Percentiles rank a stretch among this genome's conserved stretches.
phyloP scores from a whole-genome alignment of 2,329 filamentous ascomycete species.

The Teratosphaeria viscida region DNA sequence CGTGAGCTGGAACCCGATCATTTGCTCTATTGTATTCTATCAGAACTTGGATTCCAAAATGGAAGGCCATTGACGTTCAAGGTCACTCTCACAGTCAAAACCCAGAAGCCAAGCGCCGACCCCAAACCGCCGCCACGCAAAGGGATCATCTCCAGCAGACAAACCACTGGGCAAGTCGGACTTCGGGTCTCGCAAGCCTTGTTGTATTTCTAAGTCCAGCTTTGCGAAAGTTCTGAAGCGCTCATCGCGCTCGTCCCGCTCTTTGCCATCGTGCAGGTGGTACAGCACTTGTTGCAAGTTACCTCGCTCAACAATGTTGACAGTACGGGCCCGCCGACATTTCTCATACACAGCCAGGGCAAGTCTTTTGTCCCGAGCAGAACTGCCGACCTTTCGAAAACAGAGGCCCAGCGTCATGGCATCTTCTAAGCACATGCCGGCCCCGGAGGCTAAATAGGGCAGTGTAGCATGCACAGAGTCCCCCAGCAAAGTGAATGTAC shows the following conservation, averaged over 20 bases:
- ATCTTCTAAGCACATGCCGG: constrained; percentile 59
- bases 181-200: neutral
- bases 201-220: neutral
- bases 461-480: constrained; percentile 60
- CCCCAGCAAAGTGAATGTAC: constrained; percentile 41
- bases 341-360: neutral
- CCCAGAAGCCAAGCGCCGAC: neutral
- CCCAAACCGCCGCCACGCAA: neutral
- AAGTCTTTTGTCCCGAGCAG: neutral
- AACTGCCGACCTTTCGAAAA: neutral
- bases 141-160: neutral
- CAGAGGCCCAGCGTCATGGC: constrained; percentile 22
- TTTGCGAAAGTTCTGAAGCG: neutral
- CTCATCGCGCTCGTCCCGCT: neutral
- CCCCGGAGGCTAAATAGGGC: constrained; percentile 56
- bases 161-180: neutral
- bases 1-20: neutral
- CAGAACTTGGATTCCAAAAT: neutral
- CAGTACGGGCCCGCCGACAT: neutral
- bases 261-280: neutral
- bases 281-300: neutral
- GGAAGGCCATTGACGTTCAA: neutral
- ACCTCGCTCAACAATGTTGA: neutral
- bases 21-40: neutral
- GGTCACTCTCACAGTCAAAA: neutral